Base-by-base conservation (phyloP, 1,284 basidiomycete species). In the Termitomyces sp. region DNA sequence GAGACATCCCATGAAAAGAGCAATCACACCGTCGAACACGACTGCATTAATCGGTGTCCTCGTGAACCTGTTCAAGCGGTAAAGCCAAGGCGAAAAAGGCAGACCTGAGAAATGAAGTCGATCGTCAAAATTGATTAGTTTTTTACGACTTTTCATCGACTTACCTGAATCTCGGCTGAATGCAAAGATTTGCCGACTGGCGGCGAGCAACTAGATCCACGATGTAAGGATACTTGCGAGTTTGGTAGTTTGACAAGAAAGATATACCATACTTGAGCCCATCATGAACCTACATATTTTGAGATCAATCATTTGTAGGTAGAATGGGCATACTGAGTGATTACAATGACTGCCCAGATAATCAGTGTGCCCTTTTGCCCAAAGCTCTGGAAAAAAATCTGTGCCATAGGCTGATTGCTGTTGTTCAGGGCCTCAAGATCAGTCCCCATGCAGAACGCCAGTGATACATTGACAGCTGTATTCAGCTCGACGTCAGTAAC, bases 321-420 rank as follows among this genome's bases (percentile, higher is more conserved):
- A 17, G 15, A 34, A 21, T 26, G 7, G 12, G 68, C 78, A 58
- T 64, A 90, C 81, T 89, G 88, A 0, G 79, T 81, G 39, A 86
- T 63, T 8, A 89, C 77, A 30, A 90, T 79, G 50, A 88, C 67
- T 1, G 82, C 72, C 88, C 87, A 90, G 5, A 89, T 49, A 0
- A 68, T 77, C 2, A 90, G 70, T 0, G 85, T 86, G 0, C 80
- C 80, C 9, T 73, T 82, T 61, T 76, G 68, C 9, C 87, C 86
- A 58, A 90, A 85, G 60, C 81, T 80, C 38, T 86, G 81, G 62
- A 82, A 78, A 61, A 90, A 83, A 8, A 90, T 90, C 56, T 80
- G 51, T 39, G 77, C 86, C 84, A 89, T 86, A 0, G 90, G 90
- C 60, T 93, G 90, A 12, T 78, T 80, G 55, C 81, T 85, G 54